phyloP scores from a whole-genome alignment of 306 rosid genomes.

The Aeschynomene evenia region DNA sequence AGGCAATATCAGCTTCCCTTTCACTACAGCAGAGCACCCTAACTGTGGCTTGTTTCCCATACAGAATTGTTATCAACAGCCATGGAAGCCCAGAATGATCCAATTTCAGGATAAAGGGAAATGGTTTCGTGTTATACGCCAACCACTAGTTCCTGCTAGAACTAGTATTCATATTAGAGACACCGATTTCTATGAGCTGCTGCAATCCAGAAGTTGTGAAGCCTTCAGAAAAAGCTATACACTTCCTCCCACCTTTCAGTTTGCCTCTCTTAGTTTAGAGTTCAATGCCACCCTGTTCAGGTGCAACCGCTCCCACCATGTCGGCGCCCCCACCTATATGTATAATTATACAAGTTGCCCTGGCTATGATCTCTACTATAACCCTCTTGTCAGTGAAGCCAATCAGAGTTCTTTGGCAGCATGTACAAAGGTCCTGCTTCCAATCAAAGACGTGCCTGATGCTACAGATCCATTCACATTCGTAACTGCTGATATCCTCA shows the following conservation, averaged over 20 bases:
- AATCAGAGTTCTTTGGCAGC: background rate
- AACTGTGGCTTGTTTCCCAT: conserved; percentile 38
- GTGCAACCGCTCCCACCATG: conserved; percentile 21
- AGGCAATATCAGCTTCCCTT: conserved; percentile 31
- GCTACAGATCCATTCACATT: background rate
- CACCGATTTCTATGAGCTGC: background rate
- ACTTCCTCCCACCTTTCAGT: conserved; percentile 23
- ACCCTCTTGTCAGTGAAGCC: background rate
- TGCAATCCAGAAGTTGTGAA: background rate
- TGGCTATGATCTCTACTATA: background rate
- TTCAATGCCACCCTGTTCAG: conserved; percentile 13
- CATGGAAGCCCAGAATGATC: background rate
- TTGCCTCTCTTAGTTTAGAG: conserved; percentile 9
- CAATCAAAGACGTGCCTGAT: background rate
- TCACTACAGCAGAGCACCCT: background rate
- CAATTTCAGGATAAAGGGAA: background rate
- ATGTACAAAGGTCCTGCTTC: conserved; percentile 34
- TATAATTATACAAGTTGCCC: background rate
- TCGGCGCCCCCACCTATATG: background rate
- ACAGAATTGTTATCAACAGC: background rate
- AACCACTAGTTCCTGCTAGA: background rate
- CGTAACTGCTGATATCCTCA: background rate
- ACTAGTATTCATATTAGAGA: conserved; percentile 24
- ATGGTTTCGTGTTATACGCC: background rate
- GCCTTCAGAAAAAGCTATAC: background rate